Percentiles rank a stretch among this genome's conserved stretches.
These are phyloP conservation scores for Neurospora intermedia DNA, from an alignment of 495 filamentous ascomycete genomes.

Conservation along the genomic window DNA sequence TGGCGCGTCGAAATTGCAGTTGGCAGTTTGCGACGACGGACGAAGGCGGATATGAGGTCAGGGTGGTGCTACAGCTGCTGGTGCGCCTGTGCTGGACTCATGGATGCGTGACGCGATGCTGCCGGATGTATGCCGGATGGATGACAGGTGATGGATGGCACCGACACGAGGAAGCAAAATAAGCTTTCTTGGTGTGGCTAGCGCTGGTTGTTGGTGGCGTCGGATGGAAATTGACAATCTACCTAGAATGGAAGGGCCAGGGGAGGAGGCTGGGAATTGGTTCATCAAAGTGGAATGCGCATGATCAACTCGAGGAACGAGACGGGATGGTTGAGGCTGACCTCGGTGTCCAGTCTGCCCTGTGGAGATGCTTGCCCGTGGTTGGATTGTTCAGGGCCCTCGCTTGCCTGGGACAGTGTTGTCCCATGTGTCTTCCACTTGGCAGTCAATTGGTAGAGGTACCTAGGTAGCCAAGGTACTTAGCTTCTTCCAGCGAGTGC, in stretches of 20 bases:
- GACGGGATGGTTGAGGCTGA: background rate
- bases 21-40: background rate
- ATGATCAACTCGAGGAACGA: background rate
- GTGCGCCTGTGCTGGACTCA: background rate
- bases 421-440: background rate
- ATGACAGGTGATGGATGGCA: background rate
- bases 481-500: background rate
- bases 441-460: background rate
- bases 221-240: background rate
- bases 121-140: background rate
- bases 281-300: background rate
- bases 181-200: background rate
- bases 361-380: background rate
- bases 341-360: background rate
- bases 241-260: background rate
- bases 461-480: background rate
- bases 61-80: background rate
- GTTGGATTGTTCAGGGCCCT: background rate
- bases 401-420: too few relatives aligned
- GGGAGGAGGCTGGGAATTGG: background rate
- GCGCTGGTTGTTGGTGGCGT: background rate
- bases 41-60: background rate
- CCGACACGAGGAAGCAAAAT: background rate
- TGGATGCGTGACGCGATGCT: background rate
- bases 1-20: background rate